A percentile compares a stretch with the other conserved stretches of the same genome.
Conservation (phyloP, 2,329 filamentous ascomycete species). For the Diplodia mutila region DNA sequence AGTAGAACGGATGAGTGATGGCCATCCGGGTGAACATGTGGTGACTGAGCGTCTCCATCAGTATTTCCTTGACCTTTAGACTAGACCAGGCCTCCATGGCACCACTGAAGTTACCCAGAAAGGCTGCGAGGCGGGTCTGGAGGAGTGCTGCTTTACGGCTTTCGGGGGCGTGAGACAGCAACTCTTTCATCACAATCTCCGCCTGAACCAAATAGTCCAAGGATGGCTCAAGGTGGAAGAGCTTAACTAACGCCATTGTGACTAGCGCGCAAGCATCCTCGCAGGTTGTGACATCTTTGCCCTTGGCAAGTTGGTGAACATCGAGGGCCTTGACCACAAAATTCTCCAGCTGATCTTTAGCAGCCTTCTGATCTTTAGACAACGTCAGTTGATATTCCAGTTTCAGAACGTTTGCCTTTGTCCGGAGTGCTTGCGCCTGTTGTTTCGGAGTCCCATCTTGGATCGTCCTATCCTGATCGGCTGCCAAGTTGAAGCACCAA, state of each 20-base stretch:
- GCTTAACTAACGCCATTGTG: slow-evolving; percentile 17
- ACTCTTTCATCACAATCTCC: slow-evolving; percentile 5
- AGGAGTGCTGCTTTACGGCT: slow-evolving; percentile 23
- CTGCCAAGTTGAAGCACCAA: background rate
- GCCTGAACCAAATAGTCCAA: slow-evolving; percentile 20
- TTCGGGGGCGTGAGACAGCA: slow-evolving; percentile 6
- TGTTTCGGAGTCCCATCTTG: background rate
- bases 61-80: slow-evolving; percentile 20
- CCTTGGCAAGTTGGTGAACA: background rate
- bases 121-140: slow-evolving; percentile 8
- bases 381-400: slow-evolving; percentile 17
- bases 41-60: slow-evolving; percentile 23
- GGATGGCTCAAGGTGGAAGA: slow-evolving; percentile 14
- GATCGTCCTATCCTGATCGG: background rate
- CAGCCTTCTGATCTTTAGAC: slow-evolving; percentile 3
- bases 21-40: slow-evolving; percentile 23
- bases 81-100: slow-evolving; percentile 1
- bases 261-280: slow-evolving; percentile 22
- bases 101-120: slow-evolving; percentile 13
- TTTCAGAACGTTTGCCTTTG: slow-evolving; percentile 18
- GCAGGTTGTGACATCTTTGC: slow-evolving; percentile 4
- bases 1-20: slow-evolving; percentile 15
- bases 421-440: slow-evolving; percentile 8
- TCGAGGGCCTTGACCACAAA: background rate
- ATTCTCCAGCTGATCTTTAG: slow-evolving; percentile 16